A percentile compares a stretch with the other conserved stretches of the same genome.
Evolutionary conservation across 306 rosid species (phyloP).

Genomic region (Quillaja saponaria): DNA sequence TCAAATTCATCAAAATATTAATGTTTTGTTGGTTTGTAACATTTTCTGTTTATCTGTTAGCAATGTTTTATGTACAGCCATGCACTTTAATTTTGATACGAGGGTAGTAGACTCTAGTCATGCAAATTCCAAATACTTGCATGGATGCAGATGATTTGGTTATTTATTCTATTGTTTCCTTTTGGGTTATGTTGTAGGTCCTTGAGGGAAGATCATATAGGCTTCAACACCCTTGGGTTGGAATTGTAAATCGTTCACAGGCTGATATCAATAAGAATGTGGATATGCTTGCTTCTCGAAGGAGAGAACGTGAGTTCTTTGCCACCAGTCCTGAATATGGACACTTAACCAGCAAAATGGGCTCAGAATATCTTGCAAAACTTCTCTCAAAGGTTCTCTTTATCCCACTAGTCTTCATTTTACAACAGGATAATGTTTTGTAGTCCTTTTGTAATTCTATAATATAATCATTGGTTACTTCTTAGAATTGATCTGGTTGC

Average conservation of each 20-base stretch:
- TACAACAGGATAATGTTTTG: too few species aligned
- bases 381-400: constrained; percentile 94
- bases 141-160: background rate
- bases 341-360: constrained; percentile 84
- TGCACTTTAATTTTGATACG: too few species aligned
- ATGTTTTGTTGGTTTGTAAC: constrained; percentile 17
- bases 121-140: too few species aligned
- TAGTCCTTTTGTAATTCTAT: too few species aligned
- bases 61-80: too few species aligned
- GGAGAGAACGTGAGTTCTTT: constrained; percentile 89
- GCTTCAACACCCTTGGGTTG: constrained; percentile 94
- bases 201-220: constrained; percentile 95
- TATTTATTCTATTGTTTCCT: background rate
- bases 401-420: too few species aligned
- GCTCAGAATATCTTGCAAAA: constrained; percentile 96
- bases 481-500: too few species aligned
- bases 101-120: too few species aligned
- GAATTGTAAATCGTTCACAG: constrained; percentile 94
- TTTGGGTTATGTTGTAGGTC: constrained; percentile 68
- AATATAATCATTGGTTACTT: constrained; percentile 34
- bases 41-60: background rate
- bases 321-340: constrained; percentile 94
- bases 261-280: constrained; percentile 90
- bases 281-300: constrained; percentile 86
- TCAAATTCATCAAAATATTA: constrained; percentile 19